Conservation (phyloP, 805 yeast species). For the Alloascoidea hylecoeti region DNA sequence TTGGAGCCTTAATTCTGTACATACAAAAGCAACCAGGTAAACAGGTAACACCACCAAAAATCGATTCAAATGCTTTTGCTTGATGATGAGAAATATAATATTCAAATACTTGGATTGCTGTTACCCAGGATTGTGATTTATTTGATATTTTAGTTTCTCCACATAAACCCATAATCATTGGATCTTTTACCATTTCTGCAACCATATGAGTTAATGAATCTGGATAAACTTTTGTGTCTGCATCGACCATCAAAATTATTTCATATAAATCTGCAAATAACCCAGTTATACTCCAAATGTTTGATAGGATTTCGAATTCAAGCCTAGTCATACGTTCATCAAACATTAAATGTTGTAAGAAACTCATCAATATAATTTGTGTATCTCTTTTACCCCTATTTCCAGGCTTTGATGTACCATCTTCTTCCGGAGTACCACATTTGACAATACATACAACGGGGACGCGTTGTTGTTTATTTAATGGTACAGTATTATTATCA, state of each 20-base stretch:
- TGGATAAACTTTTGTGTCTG: constrained; percentile 80
- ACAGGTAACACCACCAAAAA: constrained; percentile 90
- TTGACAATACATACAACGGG: constrained; percentile 68
- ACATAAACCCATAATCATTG: constrained; percentile 82
- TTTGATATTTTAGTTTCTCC: constrained; percentile 91
- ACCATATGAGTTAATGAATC: constrained; percentile 82
- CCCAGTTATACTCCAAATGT: constrained; percentile 76
- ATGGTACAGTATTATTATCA: constrained; percentile 59
- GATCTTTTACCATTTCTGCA: constrained; percentile 79
- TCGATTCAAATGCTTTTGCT: constrained; percentile 86
- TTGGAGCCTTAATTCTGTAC: constrained; percentile 86
- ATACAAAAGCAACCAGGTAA: constrained; percentile 92
- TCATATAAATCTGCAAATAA: constrained; percentile 74
- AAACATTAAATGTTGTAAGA: constrained; percentile 74
- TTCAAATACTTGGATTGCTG: constrained; percentile 89
- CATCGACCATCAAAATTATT: constrained; percentile 82
- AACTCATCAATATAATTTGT: constrained; percentile 82
- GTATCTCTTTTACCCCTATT: constrained; percentile 96
- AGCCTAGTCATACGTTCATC: constrained; percentile 91
- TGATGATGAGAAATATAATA: constrained; percentile 92
- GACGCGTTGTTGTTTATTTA: constrained; percentile 66
- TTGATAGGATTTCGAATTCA: constrained; percentile 62
- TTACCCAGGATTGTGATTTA: constrained; percentile 76
- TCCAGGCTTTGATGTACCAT: constrained; percentile 63
- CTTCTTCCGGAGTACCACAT: constrained; percentile 83